Percentiles rank a stretch among this genome's conserved stretches.
phyloP scores from a whole-genome alignment of 345 rosid genomes.

The Pistacia atlantica region DNA sequence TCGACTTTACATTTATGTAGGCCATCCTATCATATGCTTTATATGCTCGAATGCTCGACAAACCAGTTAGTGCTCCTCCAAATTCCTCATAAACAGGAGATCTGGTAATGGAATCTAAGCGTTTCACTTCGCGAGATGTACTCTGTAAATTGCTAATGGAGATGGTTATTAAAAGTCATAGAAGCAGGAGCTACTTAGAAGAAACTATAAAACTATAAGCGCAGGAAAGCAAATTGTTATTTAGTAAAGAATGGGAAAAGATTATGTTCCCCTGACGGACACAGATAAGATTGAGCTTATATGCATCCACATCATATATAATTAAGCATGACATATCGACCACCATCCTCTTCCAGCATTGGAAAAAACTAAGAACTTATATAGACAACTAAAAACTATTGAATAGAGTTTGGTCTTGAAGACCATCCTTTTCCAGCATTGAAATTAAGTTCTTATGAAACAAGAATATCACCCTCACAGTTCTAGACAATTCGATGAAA shows the following conservation, averaged over 20 bases:
- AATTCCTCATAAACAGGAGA: constrained; percentile 92
- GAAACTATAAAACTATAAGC: constrained; percentile 5
- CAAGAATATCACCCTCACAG: no score
- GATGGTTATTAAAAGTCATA: neutral
- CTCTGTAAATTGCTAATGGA: constrained; percentile 45
- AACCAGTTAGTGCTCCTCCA: constrained; percentile 93
- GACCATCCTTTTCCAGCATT: neutral
- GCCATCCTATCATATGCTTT: constrained; percentile 90
- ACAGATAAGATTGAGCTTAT: neutral
- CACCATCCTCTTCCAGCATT: neutral
- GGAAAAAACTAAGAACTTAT: neutral
- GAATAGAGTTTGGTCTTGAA: neutral
- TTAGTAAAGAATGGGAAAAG: neutral
- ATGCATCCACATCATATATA: neutral
- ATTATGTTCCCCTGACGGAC: neutral
- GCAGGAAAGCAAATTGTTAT: neutral
- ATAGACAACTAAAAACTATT: neutral
- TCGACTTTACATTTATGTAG: constrained; percentile 66
- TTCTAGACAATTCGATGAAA: no score
- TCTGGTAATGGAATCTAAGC: constrained; percentile 84
- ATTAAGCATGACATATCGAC: neutral
- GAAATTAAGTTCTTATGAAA: neutral
- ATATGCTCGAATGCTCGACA: constrained; percentile 86
- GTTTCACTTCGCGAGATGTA: constrained; percentile 93
- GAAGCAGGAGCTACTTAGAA: neutral